These are phyloP conservation scores for Diplodia intermedia DNA, from an alignment of 2,329 filamentous ascomycete genomes.

Conservation along the genomic window DNA sequence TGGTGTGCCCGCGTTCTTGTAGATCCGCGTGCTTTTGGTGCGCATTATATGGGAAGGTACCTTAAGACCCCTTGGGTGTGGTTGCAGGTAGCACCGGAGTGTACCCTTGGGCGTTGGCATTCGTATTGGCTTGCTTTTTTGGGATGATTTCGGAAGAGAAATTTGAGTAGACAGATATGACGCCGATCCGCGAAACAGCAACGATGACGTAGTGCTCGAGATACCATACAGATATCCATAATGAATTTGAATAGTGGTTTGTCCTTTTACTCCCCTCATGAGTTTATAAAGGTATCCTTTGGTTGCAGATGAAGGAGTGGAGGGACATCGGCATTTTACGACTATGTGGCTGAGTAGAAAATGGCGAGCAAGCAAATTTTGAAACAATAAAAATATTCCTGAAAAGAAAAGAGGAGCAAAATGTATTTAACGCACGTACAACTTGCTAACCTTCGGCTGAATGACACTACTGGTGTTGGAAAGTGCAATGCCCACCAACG, in stretches of 20 bases:
- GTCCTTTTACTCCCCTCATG: background rate
- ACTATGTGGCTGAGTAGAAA: background rate
- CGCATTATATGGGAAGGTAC: background rate
- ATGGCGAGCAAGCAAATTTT: too few relatives aligned
- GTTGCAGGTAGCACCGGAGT: background rate
- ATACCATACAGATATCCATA: background rate
- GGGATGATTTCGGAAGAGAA: background rate
- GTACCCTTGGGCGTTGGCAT: background rate
- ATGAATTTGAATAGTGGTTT: background rate
- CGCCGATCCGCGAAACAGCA: background rate
- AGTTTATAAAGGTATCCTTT: background rate
- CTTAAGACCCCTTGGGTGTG: background rate
- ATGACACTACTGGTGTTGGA: too few relatives aligned
- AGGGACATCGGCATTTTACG: background rate
- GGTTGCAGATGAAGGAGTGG: background rate
- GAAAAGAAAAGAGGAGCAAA: too few relatives aligned
- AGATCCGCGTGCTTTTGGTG: background rate
- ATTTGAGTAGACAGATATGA: background rate
- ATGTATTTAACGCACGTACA: too few relatives aligned
- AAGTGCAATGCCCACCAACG: too few relatives aligned
- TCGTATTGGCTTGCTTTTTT: background rate
- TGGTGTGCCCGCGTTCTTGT: constrained; percentile 5
- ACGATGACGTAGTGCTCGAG: background rate
- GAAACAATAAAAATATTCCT: too few relatives aligned
- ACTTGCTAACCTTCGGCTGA: too few relatives aligned